Evolutionary conservation across 345 rosid genomes (phyloP).

Genomic region (Gossypium sturtianum): DNA sequence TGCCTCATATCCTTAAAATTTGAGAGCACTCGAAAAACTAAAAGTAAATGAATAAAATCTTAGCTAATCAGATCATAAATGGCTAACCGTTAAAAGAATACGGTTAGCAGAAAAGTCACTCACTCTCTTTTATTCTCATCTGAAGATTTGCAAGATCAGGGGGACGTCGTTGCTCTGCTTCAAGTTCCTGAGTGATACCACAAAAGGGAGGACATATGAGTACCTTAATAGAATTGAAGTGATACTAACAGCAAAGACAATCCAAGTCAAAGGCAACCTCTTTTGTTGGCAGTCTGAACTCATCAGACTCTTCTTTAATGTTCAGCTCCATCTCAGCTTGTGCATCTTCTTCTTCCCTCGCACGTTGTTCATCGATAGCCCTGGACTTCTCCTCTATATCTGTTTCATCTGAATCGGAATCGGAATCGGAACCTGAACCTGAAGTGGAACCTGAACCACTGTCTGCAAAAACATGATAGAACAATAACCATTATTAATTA

Average conservation of each 20-base stretch:
- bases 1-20: conserved; percentile 63
- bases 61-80: not conserved
- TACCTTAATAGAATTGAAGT: not conserved
- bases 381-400: conserved; percentile 49
- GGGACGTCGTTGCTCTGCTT: conserved; percentile 61
- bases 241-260: not conserved
- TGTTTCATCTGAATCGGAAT: conserved; percentile 51
- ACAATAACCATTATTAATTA: not conserved
- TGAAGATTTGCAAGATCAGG: conserved; percentile 71
- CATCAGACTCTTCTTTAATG: conserved; percentile 63
- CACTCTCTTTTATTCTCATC: conserved; percentile 76
- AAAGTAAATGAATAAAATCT: conserved; percentile 3
- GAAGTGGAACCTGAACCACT: conserved; percentile 27
- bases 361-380: conserved; percentile 40
- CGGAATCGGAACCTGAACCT: conserved; percentile 16
- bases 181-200: conserved; percentile 55
- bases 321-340: conserved; percentile 42
- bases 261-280: conserved; percentile 41
- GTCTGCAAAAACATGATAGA: conserved; percentile 24
- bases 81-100: not conserved
- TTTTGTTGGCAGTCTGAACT: conserved; percentile 70
- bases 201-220: not conserved
- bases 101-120: conserved; percentile 25
- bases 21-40: conserved; percentile 79
- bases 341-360: conserved; percentile 46